Evolutionary conservation across 2,329 filamentous ascomycete species (phyloP), one percentile per base, ranked within the genome.

Genomic region (Pyrenophora tritici-repentis): DNA sequence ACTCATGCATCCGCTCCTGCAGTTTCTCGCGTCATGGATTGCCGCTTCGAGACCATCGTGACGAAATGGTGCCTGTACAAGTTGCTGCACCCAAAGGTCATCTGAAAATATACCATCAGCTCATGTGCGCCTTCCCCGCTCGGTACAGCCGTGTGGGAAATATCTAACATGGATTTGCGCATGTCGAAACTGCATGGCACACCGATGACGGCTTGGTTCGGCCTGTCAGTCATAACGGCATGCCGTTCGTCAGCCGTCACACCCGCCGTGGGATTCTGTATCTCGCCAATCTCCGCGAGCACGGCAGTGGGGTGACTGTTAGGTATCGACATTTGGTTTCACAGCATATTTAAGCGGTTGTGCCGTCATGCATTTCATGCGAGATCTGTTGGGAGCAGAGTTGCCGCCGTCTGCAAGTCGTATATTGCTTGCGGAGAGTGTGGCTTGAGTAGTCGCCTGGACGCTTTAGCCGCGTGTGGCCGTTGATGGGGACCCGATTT

Each of bases 191-290:
- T 33, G 49, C 53, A 50, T 41, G 40, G 53, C 58, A 56, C 50
- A 62, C 53, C 53, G 59, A 61, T 62, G 14, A 55, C 42, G 34
- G 51, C 36, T 32, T 34, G 43, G 22, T 33, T 36, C 38, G 47
- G 34, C 20, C 20, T 18, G 50, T 35, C 50, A 46, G 50, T 49
- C 50, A 44, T 24, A 42, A 52, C 51, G 51, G 43, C 49, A 53
- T 50, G 40, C 53, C 43, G 36, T 36, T 50, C 34, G 45, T 47
- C 61, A 57, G 43, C 52, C 60, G 57, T 55, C 26, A 14, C 26
- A 51, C 55, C 42, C 50, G 44, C 46, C 16, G 36, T 17, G 14
- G 38, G 38, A 37, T 38, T 48, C 32, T 10, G 44, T 33, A 29
- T 37, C 40, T 49, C 46, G 47, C 38, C 38, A 44, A 45, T 43